A percentile compares a stretch with the other conserved stretches of the same genome.
Conservation (phyloP, 129 eudicot species). For the Gnaphalium uliginosum region DNA sequence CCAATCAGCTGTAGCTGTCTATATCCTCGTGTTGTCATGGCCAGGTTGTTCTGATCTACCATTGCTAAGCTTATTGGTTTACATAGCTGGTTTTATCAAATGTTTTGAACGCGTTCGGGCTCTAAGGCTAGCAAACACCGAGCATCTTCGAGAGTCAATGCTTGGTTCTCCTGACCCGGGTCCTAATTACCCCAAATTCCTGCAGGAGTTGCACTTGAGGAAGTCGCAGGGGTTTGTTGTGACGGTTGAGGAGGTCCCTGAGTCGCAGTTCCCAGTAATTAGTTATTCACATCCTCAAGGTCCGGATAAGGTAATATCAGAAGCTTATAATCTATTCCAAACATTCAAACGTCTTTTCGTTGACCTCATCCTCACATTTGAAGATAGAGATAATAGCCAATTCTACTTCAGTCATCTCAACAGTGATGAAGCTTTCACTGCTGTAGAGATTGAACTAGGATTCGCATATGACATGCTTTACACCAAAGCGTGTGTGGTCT, state of each 20-base stretch:
- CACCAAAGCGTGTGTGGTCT: slow-evolving; percentile 49
- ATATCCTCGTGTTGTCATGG: slow-evolving; percentile 37
- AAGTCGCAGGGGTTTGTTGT: slow-evolving; percentile 43
- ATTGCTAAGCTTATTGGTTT: slow-evolving; percentile 22
- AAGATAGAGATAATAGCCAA: slow-evolving; percentile 45
- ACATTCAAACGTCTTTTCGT: slow-evolving; percentile 56
- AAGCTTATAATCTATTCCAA: slow-evolving; percentile 38
- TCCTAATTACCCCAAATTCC: slow-evolving; percentile 47
- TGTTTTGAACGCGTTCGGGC: slow-evolving; percentile 44
- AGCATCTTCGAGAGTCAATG: slow-evolving; percentile 39
- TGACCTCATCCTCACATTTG: slow-evolving; percentile 58
- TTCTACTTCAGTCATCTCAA: slow-evolving; percentile 28
- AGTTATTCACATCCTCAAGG: background rate
- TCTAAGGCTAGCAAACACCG: slow-evolving; percentile 38
- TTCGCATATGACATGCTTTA: slow-evolving; percentile 55
- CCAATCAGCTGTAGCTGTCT: slow-evolving; percentile 27
- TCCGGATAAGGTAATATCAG: slow-evolving; percentile 15
- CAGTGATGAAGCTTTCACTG: slow-evolving; percentile 30
- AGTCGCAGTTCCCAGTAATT: slow-evolving; percentile 11
- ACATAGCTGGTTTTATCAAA: slow-evolving; percentile 40
- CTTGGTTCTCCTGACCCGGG: slow-evolving; percentile 51
- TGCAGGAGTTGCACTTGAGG: slow-evolving; percentile 41
- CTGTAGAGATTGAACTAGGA: slow-evolving; percentile 52
- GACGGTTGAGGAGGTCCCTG: slow-evolving; percentile 39
- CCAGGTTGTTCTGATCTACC: slow-evolving; percentile 27